Conservation (phyloP, 495 filamentous ascomycete genomes). For the Daldinia grandis region DNA sequence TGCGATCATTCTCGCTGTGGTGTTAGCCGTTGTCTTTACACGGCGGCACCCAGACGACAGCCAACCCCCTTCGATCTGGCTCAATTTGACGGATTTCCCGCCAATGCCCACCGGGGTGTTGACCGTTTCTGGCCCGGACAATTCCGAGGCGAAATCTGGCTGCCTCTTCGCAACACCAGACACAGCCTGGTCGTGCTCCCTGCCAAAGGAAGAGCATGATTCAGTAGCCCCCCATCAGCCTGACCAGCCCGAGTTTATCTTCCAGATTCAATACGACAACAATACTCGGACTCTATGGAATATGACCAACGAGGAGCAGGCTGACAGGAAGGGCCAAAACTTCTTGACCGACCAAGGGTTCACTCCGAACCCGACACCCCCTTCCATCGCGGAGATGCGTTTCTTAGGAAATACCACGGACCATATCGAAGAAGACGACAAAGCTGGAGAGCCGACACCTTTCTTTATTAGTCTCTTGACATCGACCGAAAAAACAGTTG, state of each 20-base stretch:
- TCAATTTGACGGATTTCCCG: constrained; percentile 86
- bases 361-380: constrained; percentile 68
- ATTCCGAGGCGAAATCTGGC: constrained; percentile 62
- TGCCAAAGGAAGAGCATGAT: constrained; percentile 77
- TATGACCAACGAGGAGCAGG: constrained; percentile 37
- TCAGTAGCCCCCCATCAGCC: constrained; percentile 66
- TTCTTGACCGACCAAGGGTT: constrained; percentile 49
- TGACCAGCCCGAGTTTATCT: constrained; percentile 76
- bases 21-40: constrained; percentile 68
- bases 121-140: constrained; percentile 74
- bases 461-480: constrained; percentile 69
- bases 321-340: constrained; percentile 7
- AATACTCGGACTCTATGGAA: constrained; percentile 63
- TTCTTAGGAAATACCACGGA: constrained; percentile 91
- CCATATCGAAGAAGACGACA: constrained; percentile 62
- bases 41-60: constrained; percentile 51
- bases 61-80: constrained; percentile 59
- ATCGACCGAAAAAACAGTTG: constrained; percentile 45
- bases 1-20: constrained; percentile 66
- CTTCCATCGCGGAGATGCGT: constrained; percentile 70
- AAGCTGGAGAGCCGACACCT: constrained; percentile 72
- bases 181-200: constrained; percentile 81
- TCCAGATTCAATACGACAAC: constrained; percentile 83
- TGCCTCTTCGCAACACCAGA: constrained; percentile 65
- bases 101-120: constrained; percentile 84